phyloP scores from a whole-genome alignment of 371 early-diverging fungal genomes.

The Apophysomyces elegans region DNA sequence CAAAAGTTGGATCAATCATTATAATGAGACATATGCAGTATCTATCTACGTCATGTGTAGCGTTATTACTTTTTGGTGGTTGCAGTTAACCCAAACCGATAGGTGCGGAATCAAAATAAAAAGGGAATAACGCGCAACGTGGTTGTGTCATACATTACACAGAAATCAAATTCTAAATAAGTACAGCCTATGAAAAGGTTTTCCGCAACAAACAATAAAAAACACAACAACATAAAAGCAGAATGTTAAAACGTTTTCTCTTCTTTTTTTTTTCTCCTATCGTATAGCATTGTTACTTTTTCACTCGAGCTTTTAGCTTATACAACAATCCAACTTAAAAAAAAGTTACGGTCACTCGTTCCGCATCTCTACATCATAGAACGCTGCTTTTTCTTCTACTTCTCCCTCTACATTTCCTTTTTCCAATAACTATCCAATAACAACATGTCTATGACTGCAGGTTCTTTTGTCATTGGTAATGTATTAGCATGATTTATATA shows the following conservation, averaged over 20 bases:
- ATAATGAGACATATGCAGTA: no score
- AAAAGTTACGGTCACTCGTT: not conserved
- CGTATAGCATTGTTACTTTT: not conserved
- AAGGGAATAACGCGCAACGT: constrained; percentile 10
- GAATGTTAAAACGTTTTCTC: not conserved
- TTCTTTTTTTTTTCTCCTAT: not conserved
- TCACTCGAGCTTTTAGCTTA: not conserved
- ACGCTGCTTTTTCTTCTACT: not conserved
- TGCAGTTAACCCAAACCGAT: not conserved
- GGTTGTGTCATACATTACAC: constrained; percentile 10
- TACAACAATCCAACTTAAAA: not conserved
- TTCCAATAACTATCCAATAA: not conserved
- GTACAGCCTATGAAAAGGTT: constrained; percentile 10
- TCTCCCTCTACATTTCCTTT: not conserved
- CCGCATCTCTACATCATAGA: not conserved
- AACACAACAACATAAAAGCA: constrained; percentile 5
- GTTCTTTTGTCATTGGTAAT: constrained; percentile 25
- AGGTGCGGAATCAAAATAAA: not conserved
- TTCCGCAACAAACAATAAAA: constrained; percentile 12
- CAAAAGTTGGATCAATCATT: no score
- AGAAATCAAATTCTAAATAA: not conserved
- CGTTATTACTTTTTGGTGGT: no score
- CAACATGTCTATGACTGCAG: constrained; percentile 3
- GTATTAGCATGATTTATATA: no score
- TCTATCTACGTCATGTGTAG: no score